Evolutionary conservation across 2,329 filamentous ascomycete species (phyloP).

Genomic region (Colletotrichum incanum): DNA sequence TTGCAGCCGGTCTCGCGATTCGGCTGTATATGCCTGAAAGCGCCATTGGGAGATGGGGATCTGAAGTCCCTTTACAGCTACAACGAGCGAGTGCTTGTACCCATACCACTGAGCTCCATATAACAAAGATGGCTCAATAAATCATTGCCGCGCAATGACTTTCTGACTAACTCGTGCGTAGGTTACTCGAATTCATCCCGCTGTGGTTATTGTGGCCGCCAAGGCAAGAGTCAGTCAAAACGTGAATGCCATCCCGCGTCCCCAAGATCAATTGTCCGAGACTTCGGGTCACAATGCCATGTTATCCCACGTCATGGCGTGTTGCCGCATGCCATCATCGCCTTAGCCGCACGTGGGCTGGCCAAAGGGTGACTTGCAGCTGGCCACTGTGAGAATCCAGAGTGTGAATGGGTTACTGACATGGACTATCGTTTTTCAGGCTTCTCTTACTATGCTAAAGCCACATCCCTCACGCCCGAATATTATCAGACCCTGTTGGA

Average conservation of each 20-base stretch:
- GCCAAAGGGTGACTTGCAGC: conserved; percentile 11
- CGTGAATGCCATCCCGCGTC: conserved; percentile 54
- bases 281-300: conserved; percentile 19
- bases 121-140: neutral
- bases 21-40: neutral
- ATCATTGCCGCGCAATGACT: neutral
- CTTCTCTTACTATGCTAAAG: conserved; percentile 79
- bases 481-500: conserved; percentile 83
- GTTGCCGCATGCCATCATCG: conserved; percentile 13
- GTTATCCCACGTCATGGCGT: conserved; percentile 15
- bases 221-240: conserved; percentile 67
- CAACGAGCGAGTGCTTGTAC: conserved; percentile 1
- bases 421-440: conserved; percentile 62
- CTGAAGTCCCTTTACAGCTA: neutral
- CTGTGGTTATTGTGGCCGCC: conserved; percentile 68
- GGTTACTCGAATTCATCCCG: conserved; percentile 68
- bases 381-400: conserved; percentile 12
- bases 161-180: conserved; percentile 46
- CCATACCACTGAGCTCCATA: neutral
- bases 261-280: conserved; percentile 15
- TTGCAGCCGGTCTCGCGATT: neutral
- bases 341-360: conserved; percentile 6
- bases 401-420: conserved; percentile 43
- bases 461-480: conserved; percentile 72
- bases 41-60: neutral